phyloP scores from a whole-genome alignment of 2,329 filamentous ascomycete species.

The Biscogniauxia marginata region DNA sequence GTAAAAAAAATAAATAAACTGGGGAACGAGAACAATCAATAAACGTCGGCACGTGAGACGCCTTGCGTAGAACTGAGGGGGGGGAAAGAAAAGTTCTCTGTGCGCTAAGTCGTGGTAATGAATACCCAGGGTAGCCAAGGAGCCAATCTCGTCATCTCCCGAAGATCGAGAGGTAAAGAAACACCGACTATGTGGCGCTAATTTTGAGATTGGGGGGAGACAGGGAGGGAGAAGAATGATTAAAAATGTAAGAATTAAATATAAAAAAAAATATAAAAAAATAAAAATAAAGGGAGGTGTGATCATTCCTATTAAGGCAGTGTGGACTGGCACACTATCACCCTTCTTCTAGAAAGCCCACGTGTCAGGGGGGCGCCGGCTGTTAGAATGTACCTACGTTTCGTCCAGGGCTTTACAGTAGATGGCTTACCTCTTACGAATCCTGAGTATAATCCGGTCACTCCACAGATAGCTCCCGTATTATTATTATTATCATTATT shows the following conservation, averaged over 20 bases:
- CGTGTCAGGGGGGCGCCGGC: conserved; percentile 22
- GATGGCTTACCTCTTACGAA: conserved; percentile 1
- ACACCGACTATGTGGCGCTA: conserved; percentile 32
- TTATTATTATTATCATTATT: not conserved
- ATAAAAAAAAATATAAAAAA: conserved; percentile 17
- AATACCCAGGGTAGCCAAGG: conserved; percentile 17
- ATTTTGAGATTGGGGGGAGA: conserved; percentile 18
- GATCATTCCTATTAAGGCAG: conserved; percentile 25
- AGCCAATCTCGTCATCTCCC: conserved; percentile 33
- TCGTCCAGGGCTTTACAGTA: not conserved
- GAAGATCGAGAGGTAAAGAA: conserved; percentile 31
- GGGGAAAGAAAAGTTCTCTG: not conserved
- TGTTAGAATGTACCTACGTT: not conserved
- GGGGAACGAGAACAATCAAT: not conserved
- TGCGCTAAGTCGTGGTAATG: conserved; percentile 6
- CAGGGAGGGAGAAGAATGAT: conserved; percentile 4
- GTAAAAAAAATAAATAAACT: not conserved
- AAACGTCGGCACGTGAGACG: not conserved
- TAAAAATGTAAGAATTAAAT: conserved; percentile 2
- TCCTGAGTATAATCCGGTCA: not conserved
- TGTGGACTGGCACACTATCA: conserved; percentile 18
- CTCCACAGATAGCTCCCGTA: not conserved
- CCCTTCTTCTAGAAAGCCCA: conserved; percentile 26
- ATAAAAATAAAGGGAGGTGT: conserved; percentile 19
- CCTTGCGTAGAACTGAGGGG: not conserved